phyloP scores from a whole-genome alignment of 2,329 filamentous ascomycete species.

The Venturia asperata region DNA sequence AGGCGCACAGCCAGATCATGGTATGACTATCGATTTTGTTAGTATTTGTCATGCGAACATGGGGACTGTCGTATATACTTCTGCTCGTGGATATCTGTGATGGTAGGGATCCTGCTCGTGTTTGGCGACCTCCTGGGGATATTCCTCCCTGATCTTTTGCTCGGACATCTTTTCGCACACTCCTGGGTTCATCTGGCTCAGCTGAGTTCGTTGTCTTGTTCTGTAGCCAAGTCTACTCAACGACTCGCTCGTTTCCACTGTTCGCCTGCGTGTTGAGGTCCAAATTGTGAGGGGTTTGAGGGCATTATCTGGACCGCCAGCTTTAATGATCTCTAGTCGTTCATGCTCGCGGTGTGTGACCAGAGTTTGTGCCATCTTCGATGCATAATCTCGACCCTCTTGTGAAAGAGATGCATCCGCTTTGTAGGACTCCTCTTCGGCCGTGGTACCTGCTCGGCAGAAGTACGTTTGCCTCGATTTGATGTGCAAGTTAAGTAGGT shows the following conservation, averaged over 20 bases:
- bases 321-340: slow-evolving; percentile 58
- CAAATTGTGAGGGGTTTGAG: slow-evolving; percentile 81
- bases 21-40: slow-evolving; percentile 60
- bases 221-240: slow-evolving; percentile 75
- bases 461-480: slow-evolving; percentile 93
- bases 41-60: slow-evolving; percentile 21
- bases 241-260: slow-evolving; percentile 79
- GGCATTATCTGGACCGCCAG: slow-evolving; percentile 59
- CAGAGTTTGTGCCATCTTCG: slow-evolving; percentile 78
- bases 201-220: slow-evolving; percentile 85
- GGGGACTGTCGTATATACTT: slow-evolving; percentile 48
- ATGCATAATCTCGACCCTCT: slow-evolving; percentile 64
- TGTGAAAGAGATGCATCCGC: slow-evolving; percentile 78
- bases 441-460: slow-evolving; percentile 74
- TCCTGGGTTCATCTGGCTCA: slow-evolving; percentile 95
- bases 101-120: slow-evolving; percentile 95
- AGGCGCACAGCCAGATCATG: slow-evolving; percentile 96
- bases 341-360: slow-evolving; percentile 79
- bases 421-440: slow-evolving; percentile 88
- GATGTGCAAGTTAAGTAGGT: slow-evolving; percentile 94
- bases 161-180: slow-evolving; percentile 94
- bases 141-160: slow-evolving; percentile 67
- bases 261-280: slow-evolving; percentile 87
- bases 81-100: slow-evolving; percentile 88
- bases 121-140: slow-evolving; percentile 85